phyloP scores from a whole-genome alignment of 495 filamentous ascomycete genomes.

The Peziza echinospora region DNA sequence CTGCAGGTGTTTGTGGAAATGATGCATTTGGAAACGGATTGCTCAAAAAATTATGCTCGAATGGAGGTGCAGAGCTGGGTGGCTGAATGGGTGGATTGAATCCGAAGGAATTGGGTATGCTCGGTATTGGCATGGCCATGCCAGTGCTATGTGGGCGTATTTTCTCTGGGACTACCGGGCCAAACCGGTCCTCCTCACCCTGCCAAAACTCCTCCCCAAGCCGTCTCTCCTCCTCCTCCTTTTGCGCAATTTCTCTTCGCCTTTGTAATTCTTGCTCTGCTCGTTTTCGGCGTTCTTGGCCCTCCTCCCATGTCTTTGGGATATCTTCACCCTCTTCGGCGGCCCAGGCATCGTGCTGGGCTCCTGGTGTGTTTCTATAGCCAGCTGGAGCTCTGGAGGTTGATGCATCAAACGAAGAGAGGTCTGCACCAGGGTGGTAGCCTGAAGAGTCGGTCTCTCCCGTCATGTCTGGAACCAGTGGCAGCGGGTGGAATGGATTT shows the following conservation, averaged over 20 bases:
- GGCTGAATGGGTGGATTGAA: background rate
- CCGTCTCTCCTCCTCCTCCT: slow-evolving; percentile 10
- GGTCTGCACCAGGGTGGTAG: background rate
- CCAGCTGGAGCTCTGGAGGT: slow-evolving; percentile 9
- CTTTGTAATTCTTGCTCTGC: slow-evolving; percentile 15
- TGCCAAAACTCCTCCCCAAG: slow-evolving; percentile 5
- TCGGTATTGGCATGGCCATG: background rate
- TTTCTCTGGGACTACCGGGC: background rate
- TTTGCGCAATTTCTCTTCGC: slow-evolving; percentile 12
- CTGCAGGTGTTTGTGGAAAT: background rate
- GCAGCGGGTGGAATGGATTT: no score
- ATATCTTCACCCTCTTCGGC: slow-evolving; percentile 11
- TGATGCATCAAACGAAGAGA: background rate
- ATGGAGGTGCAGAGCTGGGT: background rate
- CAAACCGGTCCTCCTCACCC: background rate
- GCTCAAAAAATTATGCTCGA: background rate
- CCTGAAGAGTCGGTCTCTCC: no score
- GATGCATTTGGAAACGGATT: background rate
- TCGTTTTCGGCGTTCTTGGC: slow-evolving; percentile 14
- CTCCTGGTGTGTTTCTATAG: slow-evolving; percentile 3
- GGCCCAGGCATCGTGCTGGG: slow-evolving; percentile 11
- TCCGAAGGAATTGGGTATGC: background rate
- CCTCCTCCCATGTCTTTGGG: slow-evolving; percentile 20
- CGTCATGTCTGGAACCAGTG: no score
- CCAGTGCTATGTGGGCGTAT: background rate